These are phyloP conservation scores for Agrocybe pediades DNA, from an alignment of 768 basidiomycete genomes.

Conservation along the genomic window DNA sequence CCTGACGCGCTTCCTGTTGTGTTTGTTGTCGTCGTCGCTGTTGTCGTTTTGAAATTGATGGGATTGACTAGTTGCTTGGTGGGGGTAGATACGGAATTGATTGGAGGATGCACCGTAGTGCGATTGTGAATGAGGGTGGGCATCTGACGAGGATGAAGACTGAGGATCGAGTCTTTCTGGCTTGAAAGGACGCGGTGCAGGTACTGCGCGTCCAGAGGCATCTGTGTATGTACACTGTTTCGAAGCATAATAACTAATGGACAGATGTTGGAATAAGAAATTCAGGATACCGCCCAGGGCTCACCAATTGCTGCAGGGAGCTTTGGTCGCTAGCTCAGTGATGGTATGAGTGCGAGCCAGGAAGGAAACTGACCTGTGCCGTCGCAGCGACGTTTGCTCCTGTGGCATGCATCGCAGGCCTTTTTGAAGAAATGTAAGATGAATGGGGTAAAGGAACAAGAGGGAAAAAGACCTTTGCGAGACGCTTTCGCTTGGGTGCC, in stretches of 20 bases:
- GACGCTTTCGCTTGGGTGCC: slow-evolving; percentile 55
- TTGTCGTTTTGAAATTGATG: slow-evolving; percentile 24
- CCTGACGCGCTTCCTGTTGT: slow-evolving; percentile 52
- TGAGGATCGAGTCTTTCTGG: slow-evolving; percentile 38
- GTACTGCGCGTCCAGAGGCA: slow-evolving; percentile 75
- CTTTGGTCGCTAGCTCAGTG: slow-evolving; percentile 34
- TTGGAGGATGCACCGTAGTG: slow-evolving; percentile 25
- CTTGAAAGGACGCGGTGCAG: slow-evolving; percentile 61
- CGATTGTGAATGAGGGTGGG: slow-evolving; percentile 19
- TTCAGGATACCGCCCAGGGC: slow-evolving; percentile 21
- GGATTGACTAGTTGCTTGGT: slow-evolving; percentile 14
- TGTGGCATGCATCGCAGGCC: slow-evolving; percentile 85
- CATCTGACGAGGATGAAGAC: slow-evolving; percentile 25
- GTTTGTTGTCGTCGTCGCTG: slow-evolving; percentile 42
- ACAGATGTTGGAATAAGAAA: slow-evolving; percentile 13
- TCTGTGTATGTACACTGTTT: slow-evolving; percentile 84
- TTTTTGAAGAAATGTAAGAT: slow-evolving; percentile 19
- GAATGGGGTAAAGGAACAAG: slow-evolving; percentile 1
- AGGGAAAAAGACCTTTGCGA: slow-evolving; percentile 44
- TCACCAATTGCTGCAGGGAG: slow-evolving; percentile 83
- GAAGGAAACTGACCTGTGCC: slow-evolving; percentile 60
- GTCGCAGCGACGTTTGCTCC: slow-evolving; percentile 83
- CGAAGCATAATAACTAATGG: slow-evolving; percentile 72
- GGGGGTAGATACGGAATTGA: slow-evolving; percentile 29
- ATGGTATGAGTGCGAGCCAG: slow-evolving; percentile 7